Evolutionary conservation across 768 basidiomycete genomes (phyloP), one percentile per base, ranked within the genome.

Genomic region (Ramaria rubella): DNA sequence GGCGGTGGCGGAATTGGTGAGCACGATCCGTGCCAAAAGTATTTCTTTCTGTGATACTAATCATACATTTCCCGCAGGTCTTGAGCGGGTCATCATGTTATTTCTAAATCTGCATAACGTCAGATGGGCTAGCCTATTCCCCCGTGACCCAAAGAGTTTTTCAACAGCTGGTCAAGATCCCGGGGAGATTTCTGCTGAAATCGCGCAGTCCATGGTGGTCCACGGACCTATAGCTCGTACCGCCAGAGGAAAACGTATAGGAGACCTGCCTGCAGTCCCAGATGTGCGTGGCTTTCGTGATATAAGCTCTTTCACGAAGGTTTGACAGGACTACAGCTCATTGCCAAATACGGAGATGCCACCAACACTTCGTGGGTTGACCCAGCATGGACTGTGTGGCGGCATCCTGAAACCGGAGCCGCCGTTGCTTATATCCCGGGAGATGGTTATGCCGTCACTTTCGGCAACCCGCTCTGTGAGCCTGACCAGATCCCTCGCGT

Each of bases 321-420:
- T 9, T 46, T 46, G 38, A 31, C 31, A 31, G 23, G n/a, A 27
- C 31, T 31, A 38, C 21, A 53, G 52, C 31, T 87, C 59, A 79
- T 86, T 45, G 84, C 83, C 4, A 72, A 75, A 50, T 80, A 87
- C 60, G 85, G 85, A 17, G 84, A 85, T 31, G 80, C 82, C 6
- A 81, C 81, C 52, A 78, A 85, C 40, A 88, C 85, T 0, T 79
- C 84, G 8, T 88, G 85, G 85, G 74, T 86, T 8, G 85, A 90
- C 64, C 72, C 77, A 61, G 43, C 71, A 66, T 60, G 75, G 70
- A 67, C 72, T 19, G 69, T 78, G 23, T 79, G 77, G 77, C 78
- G 66, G 67, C 81, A 65, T 77, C 75, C 65, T 65, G 67, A 49
- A 67, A 82, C 63, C 69, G 83, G 83, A 64, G 77, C 81, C 2